Evolutionary conservation across 73 alveolate genomes (phyloP).

Genomic region (Paramecium bursaria): DNA sequence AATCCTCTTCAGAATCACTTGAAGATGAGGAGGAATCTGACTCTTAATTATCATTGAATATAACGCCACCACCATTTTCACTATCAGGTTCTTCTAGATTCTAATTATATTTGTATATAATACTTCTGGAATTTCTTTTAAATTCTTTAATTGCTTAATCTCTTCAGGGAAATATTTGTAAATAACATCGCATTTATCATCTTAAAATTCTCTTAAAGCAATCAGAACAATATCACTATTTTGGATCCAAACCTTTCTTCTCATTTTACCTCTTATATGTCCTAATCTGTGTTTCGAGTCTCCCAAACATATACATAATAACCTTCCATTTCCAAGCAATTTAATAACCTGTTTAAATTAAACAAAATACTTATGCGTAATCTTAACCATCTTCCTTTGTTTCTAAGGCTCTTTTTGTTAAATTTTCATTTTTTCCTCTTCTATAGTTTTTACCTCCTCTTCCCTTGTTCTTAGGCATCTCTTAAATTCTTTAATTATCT

Average conservation of each 20-base stretch:
- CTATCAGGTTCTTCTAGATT: not conserved
- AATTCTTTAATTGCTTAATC: conserved; percentile 89
- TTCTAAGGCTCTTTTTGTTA: conserved; percentile 85
- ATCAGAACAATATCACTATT: conserved; percentile 95
- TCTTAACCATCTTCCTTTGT: conserved; percentile 98
- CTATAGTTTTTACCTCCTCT: conserved; percentile 99
- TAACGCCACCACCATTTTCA: not conserved
- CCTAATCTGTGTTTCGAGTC: conserved; percentile 95
- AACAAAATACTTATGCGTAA: conserved; percentile 91
- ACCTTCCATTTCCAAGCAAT: conserved; percentile 95
- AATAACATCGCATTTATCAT: conserved; percentile 95
- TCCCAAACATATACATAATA: conserved; percentile 89
- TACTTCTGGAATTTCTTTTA: conserved; percentile 93
- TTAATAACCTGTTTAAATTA: conserved; percentile 68
- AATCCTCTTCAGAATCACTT: not conserved
- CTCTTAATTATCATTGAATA: not conserved
- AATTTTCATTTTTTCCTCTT: conserved; percentile 94
- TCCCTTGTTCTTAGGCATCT: conserved; percentile 93
- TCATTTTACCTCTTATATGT: conserved; percentile 95
- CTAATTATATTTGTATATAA: not conserved
- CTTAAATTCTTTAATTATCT: conserved; percentile 33
- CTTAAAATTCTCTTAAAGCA: conserved; percentile 95
- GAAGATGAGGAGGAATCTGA: not conserved
- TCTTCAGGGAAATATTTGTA: conserved; percentile 95
- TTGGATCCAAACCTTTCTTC: conserved; percentile 95